Evolutionary conservation across 2,329 filamentous ascomycete genomes (phyloP).

Genomic region (Stemphylium lycopersici): DNA sequence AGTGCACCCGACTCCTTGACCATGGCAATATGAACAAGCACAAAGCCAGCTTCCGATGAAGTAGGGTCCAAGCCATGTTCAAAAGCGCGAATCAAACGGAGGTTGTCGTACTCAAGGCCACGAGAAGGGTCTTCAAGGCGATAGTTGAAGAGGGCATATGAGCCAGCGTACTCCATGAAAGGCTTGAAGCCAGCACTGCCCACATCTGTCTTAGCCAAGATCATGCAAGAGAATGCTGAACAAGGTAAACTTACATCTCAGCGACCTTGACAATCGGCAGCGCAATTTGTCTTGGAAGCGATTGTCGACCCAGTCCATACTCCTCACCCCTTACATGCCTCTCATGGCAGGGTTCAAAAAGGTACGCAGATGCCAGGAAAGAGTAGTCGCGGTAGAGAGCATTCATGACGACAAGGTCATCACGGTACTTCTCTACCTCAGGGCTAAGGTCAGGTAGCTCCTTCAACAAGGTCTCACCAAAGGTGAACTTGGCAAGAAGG

Average conservation of each 20-base stretch:
- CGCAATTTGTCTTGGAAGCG: slow-evolving; percentile 76
- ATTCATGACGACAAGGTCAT: slow-evolving; percentile 80
- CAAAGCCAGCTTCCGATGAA: slow-evolving; percentile 92
- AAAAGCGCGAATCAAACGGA: slow-evolving; percentile 88
- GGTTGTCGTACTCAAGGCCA: slow-evolving; percentile 64
- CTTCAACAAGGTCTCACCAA: slow-evolving; percentile 76
- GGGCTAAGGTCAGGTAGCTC: slow-evolving; percentile 78
- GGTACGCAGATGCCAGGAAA: slow-evolving; percentile 86
- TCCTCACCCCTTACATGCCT: slow-evolving; percentile 69
- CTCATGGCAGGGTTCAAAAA: slow-evolving; percentile 90
- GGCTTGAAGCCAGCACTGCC: slow-evolving; percentile 76
- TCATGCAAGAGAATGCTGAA: neutral
- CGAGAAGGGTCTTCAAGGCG: slow-evolving; percentile 62
- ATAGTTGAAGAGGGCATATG: slow-evolving; percentile 69
- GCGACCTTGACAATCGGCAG: slow-evolving; percentile 83
- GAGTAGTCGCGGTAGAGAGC: slow-evolving; percentile 91
- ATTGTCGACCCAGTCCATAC: slow-evolving; percentile 78
- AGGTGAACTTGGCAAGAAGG: slow-evolving; percentile 73
- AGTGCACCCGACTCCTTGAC: slow-evolving; percentile 82
- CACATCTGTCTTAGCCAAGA: neutral
- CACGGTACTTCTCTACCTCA: slow-evolving; percentile 71
- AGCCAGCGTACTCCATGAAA: slow-evolving; percentile 83
- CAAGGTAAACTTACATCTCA: slow-evolving; percentile 71
- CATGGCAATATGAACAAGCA: slow-evolving; percentile 97
- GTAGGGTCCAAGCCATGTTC: slow-evolving; percentile 84